Conservation (phyloP, 352 stramenopile genomes). For the Pythium sukuiense region DNA sequence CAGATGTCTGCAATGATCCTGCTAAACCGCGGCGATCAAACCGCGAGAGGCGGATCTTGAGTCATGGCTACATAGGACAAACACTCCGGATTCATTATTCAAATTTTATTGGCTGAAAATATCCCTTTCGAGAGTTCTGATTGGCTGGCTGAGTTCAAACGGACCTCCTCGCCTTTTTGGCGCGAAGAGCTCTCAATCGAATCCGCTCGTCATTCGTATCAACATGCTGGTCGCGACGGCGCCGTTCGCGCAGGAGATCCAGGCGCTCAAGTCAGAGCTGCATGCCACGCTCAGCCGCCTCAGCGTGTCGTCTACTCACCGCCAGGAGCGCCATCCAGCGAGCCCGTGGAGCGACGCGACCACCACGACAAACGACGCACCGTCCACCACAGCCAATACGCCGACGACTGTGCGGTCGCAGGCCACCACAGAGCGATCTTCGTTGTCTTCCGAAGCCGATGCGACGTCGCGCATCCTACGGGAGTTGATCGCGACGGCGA, state of each 20-base stretch:
- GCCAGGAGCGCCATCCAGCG: constrained; percentile 26
- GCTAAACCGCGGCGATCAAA: too few species aligned
- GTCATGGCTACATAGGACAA: neutral
- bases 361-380: constrained; percentile 3
- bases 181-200: too few species aligned
- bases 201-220: too few species aligned
- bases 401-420: constrained; percentile 6
- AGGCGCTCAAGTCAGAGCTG: constrained; percentile 62
- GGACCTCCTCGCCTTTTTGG: too few species aligned
- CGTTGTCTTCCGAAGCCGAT: neutral
- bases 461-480: constrained; percentile 12
- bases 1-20: too few species aligned
- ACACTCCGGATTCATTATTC: neutral
- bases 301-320: constrained; percentile 28
- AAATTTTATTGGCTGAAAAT: neutral
- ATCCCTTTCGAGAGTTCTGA: neutral
- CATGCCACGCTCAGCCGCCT: constrained; percentile 44
- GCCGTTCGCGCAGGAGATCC: constrained; percentile 46
- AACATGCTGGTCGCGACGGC: neutral
- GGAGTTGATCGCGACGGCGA: constrained; percentile 41
- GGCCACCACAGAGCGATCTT: neutral
- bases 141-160: too few species aligned
- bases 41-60: too few species aligned
- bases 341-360: constrained; percentile 22
- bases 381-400: neutral